Percentiles rank a stretch among this genome's conserved stretches.
phyloP scores from a whole-genome alignment of 495 filamentous ascomycete genomes.

The Aspergillus steynii region DNA sequence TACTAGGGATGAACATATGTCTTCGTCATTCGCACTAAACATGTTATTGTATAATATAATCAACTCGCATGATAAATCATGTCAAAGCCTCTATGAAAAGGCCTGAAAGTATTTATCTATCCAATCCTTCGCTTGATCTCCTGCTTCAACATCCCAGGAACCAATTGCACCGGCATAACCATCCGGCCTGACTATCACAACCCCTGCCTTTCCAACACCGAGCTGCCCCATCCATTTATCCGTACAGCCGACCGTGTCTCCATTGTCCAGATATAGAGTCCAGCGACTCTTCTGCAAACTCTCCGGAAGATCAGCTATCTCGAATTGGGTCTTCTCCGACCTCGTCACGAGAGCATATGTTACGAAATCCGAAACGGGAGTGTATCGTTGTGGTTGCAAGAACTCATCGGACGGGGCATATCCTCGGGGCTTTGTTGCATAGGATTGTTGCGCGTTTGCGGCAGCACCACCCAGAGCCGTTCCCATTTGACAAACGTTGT shows the following conservation, averaged over 20 bases:
- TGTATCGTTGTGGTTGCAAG: constrained; percentile 60
- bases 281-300: constrained; percentile 61
- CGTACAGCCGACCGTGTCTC: constrained; percentile 53
- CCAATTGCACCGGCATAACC: constrained; percentile 65
- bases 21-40: too few species aligned
- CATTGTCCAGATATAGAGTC: constrained; percentile 67
- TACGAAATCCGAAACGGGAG: constrained; percentile 55
- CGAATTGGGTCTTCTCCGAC: constrained; percentile 55
- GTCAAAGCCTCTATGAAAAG: too few species aligned
- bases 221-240: constrained; percentile 64
- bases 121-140: constrained; percentile 50
- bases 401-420: constrained; percentile 56
- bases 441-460: constrained; percentile 45
- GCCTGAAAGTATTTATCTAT: too few species aligned
- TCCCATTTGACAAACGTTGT: constrained; percentile 45
- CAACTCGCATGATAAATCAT: too few species aligned
- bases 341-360: constrained; percentile 60
- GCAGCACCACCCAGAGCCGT: constrained; percentile 52
- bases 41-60: too few species aligned
- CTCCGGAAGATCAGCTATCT: constrained; percentile 59
- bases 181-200: constrained; percentile 66
- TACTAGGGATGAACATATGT: too few species aligned
- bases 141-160: constrained; percentile 49
- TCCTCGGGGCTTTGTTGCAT: constrained; percentile 50
- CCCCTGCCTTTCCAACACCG: constrained; percentile 48